A percentile compares a stretch with the other conserved stretches of the same genome.
These are phyloP conservation scores for Rhizophora apiculata DNA, from an alignment of 345 rosid genomes.

Conservation along the genomic window DNA sequence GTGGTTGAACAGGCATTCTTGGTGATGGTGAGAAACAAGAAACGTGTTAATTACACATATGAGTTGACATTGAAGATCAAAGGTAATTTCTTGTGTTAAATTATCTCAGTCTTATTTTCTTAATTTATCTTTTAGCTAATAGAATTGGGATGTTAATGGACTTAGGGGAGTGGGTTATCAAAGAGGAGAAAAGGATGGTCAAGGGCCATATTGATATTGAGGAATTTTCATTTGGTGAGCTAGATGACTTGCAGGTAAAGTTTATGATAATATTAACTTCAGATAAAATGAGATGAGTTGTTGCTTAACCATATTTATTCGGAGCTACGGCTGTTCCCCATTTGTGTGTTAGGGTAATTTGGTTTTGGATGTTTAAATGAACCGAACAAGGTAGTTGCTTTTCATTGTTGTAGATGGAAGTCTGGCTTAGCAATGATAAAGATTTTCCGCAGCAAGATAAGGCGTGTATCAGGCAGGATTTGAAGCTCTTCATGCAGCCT, in stretches of 20 bases:
- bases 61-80: conserved; percentile 71
- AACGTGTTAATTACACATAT: conserved; percentile 81
- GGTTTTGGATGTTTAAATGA: too few species aligned
- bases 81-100: conserved; percentile 37
- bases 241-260: conserved; percentile 84
- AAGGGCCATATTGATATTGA: conserved; percentile 68
- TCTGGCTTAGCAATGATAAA: conserved; percentile 53
- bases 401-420: conserved; percentile 46
- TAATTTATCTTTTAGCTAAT: neutral
- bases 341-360: too few species aligned
- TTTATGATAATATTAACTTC: neutral
- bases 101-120: conserved; percentile 1
- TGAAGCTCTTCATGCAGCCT: conserved; percentile 69
- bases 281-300: too few species aligned
- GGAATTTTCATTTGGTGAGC: conserved; percentile 91
- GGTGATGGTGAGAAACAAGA: conserved; percentile 88
- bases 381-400: neutral
- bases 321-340: too few species aligned
- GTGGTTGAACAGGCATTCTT: conserved; percentile 63
- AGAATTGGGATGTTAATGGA: conserved; percentile 6
- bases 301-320: too few species aligned
- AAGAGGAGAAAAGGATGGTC: conserved; percentile 55
- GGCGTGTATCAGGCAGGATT: conserved; percentile 42
- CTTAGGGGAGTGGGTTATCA: conserved; percentile 75
- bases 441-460: conserved; percentile 56